Percentiles rank a stretch among this genome's conserved stretches.
phyloP scores from a whole-genome alignment of 371 early-diverging fungal genomes.

The Paraphysoderma sedebokerense region DNA sequence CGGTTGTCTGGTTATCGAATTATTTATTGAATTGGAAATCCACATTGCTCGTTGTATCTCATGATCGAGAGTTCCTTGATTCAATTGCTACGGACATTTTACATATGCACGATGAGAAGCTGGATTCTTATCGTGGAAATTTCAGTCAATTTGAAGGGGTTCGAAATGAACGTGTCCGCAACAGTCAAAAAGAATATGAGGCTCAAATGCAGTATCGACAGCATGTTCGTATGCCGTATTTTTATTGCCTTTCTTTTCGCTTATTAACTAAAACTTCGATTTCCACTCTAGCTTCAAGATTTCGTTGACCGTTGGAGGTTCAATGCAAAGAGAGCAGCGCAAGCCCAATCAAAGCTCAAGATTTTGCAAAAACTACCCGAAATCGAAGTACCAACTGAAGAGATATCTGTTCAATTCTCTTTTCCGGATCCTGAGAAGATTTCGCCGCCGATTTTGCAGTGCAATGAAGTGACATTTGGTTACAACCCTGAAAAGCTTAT shows the following conservation, averaged over 20 bases:
- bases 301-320: constrained; percentile 98
- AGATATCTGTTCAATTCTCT: constrained; percentile 65
- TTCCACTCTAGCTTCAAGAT: no score
- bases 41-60: constrained; percentile 88
- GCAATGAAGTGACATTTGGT: constrained; percentile 77
- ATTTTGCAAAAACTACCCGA: constrained; percentile 91
- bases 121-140: constrained; percentile 92
- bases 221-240: constrained; percentile 40
- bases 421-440: constrained; percentile 73
- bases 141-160: constrained; percentile 77
- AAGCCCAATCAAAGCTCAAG: constrained; percentile 97
- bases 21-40: constrained; percentile 80
- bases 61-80: constrained; percentile 96
- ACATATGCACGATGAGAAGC: constrained; percentile 76
- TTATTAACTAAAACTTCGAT: no score
- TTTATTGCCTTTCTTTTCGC: background rate
- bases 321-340: constrained; percentile 94
- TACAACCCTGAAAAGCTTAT: constrained; percentile 54
- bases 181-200: constrained; percentile 82
- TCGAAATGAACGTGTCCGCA: constrained; percentile 74
- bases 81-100: constrained; percentile 91
- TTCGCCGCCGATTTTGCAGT: constrained; percentile 70
- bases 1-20: constrained; percentile 93
- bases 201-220: constrained; percentile 80
- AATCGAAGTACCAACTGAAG: constrained; percentile 65